phyloP scores from a whole-genome alignment of 176 grass and related monocot genomes.

The Phoenix roebelenii region DNA sequence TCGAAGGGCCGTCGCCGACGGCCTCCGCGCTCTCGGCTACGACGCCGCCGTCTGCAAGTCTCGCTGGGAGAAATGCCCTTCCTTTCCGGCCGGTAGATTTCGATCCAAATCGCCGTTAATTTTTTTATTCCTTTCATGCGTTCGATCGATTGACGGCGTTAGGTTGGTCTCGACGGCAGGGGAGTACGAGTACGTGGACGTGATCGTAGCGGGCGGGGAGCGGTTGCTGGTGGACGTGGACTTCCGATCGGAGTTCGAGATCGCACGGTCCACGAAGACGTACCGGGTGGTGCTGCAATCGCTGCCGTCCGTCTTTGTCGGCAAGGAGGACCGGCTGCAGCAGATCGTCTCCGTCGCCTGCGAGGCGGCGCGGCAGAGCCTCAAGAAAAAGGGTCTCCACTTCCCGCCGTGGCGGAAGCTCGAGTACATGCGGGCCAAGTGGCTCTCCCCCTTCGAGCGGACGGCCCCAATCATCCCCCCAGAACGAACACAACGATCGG shows the following conservation, averaged over 20 bases:
- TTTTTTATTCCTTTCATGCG: no score
- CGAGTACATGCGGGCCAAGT: conserved; percentile 93
- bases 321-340: conserved; percentile 54
- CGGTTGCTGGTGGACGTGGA: conserved; percentile 77
- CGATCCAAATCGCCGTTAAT: no score
- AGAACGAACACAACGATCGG: no score
- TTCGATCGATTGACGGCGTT: no score
- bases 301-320: conserved; percentile 63
- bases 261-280: conserved; percentile 64
- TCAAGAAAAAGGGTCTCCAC: conserved; percentile 71
- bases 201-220: conserved; percentile 37
- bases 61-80: conserved; percentile 64
- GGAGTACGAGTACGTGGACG: conserved; percentile 76
- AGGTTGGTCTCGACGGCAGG: conserved; percentile 10
- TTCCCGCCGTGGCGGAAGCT: conserved; percentile 75
- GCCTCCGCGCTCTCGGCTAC: conserved; percentile 45
- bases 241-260: conserved; percentile 67
- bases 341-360: conserved; percentile 54
- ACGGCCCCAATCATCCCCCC: no score
- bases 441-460: conserved; percentile 67
- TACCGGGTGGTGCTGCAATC: conserved; percentile 56
- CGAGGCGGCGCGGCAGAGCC: conserved; percentile 52
- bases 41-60: conserved; percentile 61
- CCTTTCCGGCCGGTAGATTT: conserved; percentile 44
- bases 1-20: conserved; percentile 36